These are phyloP conservation scores for Sphaceloma murrayae DNA, from an alignment of 2,329 filamentous ascomycete genomes.

Conservation along the genomic window DNA sequence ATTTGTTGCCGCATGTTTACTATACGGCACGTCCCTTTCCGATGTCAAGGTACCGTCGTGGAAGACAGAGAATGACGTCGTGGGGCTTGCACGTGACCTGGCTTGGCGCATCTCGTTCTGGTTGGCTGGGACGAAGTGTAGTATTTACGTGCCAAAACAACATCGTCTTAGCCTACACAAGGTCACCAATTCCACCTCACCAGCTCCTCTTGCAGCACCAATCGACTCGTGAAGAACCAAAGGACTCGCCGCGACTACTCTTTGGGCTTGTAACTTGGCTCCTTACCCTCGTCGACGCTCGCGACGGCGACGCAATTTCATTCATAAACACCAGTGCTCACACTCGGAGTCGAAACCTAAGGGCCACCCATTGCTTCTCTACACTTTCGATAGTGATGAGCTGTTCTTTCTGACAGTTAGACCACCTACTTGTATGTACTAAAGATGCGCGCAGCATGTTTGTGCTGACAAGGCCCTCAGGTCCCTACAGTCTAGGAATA, in stretches of 20 bases:
- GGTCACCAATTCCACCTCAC: too few relatives aligned
- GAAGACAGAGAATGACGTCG: neutral
- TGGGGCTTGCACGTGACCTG: neutral
- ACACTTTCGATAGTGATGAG: conserved; percentile 6
- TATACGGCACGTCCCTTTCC: too few relatives aligned
- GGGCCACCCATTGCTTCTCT: neutral
- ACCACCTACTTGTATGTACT: neutral
- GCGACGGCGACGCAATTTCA: neutral
- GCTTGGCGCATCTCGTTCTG: neutral
- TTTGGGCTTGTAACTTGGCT: neutral
- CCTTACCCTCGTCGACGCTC: neutral
- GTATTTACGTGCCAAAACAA: too few relatives aligned
- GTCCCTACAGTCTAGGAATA: conserved; percentile 12
- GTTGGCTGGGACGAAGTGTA: too few relatives aligned
- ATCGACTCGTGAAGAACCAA: neutral
- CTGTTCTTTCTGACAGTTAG: conserved; percentile 1
- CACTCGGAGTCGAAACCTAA: neutral
- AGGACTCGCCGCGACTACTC: neutral
- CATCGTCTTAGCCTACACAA: too few relatives aligned
- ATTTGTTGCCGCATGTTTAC: neutral
- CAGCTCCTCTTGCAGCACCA: too few relatives aligned
- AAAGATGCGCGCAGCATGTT: neutral
- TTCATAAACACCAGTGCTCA: conserved; percentile 5
- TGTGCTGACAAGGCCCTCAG: conserved; percentile 4
- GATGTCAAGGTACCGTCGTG: neutral